These are phyloP conservation scores for Fraxinus cuspidata DNA, from an alignment of 257 asterid species.

Conservation along the genomic window DNA sequence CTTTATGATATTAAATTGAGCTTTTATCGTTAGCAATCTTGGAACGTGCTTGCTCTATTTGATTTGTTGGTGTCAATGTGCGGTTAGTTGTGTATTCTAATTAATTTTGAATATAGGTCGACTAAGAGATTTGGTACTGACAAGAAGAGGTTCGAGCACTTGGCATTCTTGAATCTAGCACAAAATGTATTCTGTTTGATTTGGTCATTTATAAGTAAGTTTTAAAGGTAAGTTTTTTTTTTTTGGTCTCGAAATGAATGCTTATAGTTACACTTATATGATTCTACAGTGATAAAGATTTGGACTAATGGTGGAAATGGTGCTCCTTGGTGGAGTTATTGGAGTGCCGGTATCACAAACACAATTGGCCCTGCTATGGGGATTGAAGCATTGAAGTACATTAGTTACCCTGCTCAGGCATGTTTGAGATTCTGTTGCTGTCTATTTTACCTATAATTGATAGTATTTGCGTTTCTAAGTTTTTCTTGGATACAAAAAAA, in stretches of 20 bases:
- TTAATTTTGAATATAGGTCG: conserved; percentile 51
- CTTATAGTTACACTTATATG: conserved; percentile 13
- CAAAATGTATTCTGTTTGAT: conserved; percentile 85
- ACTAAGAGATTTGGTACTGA: conserved; percentile 86
- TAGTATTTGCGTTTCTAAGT: not conserved
- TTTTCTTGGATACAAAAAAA: not conserved
- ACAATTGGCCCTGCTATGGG: conserved; percentile 99
- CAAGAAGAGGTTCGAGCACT: conserved; percentile 89
- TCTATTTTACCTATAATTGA: not conserved
- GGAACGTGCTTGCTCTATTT: not conserved
- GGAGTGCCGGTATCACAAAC: conserved; percentile 98
- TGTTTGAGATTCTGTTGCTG: conserved; percentile 12
- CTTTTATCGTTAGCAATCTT: not conserved
- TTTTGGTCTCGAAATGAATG: not conserved
- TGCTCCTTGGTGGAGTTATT: conserved; percentile 99
- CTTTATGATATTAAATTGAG: not conserved
- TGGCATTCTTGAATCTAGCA: conserved; percentile 89
- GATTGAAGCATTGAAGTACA: conserved; percentile 90
- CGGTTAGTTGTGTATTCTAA: not conserved
- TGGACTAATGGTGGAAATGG: conserved; percentile 81
- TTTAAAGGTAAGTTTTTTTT: conserved; percentile 1
- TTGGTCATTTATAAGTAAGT: conserved; percentile 94
- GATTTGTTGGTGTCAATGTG: not conserved
- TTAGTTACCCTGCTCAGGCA: conserved; percentile 97
- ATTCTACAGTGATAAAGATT: conserved; percentile 69